These are phyloP conservation scores for Aschersonia sp. DNA, from an alignment of 2,329 filamentous ascomycete genomes.

Conservation along the genomic window DNA sequence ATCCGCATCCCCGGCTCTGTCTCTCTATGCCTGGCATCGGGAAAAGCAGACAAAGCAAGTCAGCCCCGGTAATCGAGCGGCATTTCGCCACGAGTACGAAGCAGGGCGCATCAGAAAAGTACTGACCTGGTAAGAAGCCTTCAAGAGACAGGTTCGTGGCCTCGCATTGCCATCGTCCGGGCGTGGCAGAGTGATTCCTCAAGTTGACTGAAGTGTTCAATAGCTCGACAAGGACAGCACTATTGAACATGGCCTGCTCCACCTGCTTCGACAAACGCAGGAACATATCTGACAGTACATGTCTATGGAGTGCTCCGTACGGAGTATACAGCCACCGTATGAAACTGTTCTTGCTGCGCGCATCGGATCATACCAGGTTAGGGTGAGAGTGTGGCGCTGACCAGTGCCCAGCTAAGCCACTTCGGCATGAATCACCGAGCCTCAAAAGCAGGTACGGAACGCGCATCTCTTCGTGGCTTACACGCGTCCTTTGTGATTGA, in stretches of 20 bases:
- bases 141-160: too few species aligned
- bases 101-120: background rate
- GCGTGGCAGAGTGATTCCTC: too few species aligned
- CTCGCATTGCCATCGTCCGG: too few species aligned
- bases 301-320: too few species aligned
- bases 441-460: background rate
- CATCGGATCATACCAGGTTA: background rate
- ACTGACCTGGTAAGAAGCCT: too few species aligned
- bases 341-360: too few species aligned
- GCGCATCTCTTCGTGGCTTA: background rate
- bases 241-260: background rate
- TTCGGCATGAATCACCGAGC: background rate
- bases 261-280: background rate
- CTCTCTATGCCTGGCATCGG: slow-evolving; percentile 2
- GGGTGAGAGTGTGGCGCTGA: background rate
- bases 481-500: background rate
- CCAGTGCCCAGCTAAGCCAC: background rate
- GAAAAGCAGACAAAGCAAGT: background rate
- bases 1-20: slow-evolving; percentile 8
- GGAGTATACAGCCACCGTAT: too few species aligned
- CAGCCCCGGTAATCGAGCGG: background rate
- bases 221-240: background rate
- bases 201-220: background rate
- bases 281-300: too few species aligned
- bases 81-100: background rate